Evolutionary conservation across 2,329 filamentous ascomycete species (phyloP).

Genomic region (Xylaria sp.): DNA sequence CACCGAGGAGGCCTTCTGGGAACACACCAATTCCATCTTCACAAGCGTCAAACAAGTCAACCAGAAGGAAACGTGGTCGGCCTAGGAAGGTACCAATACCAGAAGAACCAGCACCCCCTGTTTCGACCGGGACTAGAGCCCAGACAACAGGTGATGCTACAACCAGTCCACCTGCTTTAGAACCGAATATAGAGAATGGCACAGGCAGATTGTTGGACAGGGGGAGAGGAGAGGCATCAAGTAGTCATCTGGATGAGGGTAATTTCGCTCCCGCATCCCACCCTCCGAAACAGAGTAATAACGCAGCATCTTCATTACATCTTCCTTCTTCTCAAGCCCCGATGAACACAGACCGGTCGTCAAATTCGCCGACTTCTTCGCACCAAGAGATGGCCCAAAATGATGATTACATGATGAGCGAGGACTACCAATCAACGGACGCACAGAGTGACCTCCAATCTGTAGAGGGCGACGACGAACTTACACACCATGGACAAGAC

Average conservation of each 20-base stretch:
- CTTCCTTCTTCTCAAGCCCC: slow-evolving; percentile 13
- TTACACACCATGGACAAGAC: slow-evolving; percentile 48
- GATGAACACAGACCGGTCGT: slow-evolving; percentile 22
- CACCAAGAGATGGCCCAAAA: slow-evolving; percentile 37
- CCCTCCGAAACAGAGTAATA: slow-evolving; percentile 23
- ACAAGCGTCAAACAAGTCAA: slow-evolving; percentile 42
- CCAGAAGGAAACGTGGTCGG: slow-evolving; percentile 49
- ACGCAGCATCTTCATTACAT: slow-evolving; percentile 35
- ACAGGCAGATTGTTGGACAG: slow-evolving; percentile 16
- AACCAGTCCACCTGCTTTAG: slow-evolving; percentile 22
- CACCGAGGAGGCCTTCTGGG: slow-evolving; percentile 42
- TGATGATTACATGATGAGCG: slow-evolving; percentile 38
- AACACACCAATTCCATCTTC: slow-evolving; percentile 44
- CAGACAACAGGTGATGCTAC: slow-evolving; percentile 22
- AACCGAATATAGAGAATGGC: slow-evolving; percentile 19
- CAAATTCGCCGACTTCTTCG: slow-evolving; percentile 35
- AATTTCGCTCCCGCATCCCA: slow-evolving; percentile 22
- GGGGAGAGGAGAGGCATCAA: slow-evolving; percentile 19
- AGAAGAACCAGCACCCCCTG: slow-evolving; percentile 40
- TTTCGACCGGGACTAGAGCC: slow-evolving; percentile 33
- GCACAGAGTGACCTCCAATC: slow-evolving; percentile 48
- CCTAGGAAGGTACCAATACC: slow-evolving; percentile 47
- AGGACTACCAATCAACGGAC: slow-evolving; percentile 44
- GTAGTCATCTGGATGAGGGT: slow-evolving; percentile 20
- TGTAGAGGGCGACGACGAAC: slow-evolving; percentile 37